phyloP scores from a whole-genome alignment of 345 rosid genomes.

The Boechera divaricarpa region DNA sequence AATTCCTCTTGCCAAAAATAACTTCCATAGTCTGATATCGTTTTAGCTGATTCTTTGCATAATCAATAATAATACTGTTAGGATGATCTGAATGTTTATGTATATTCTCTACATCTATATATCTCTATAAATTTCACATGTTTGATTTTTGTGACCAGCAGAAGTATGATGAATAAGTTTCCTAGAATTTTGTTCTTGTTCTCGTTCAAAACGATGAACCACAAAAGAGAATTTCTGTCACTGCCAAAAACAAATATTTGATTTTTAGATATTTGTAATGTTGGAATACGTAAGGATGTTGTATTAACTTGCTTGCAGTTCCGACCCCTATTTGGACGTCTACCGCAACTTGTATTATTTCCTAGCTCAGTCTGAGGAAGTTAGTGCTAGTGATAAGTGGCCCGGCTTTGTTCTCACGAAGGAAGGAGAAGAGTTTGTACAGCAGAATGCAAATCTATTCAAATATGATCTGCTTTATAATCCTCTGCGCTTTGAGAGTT shows the following conservation, averaged over 20 bases:
- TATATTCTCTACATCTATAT: not conserved
- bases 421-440: conserved; percentile 98
- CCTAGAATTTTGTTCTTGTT: conserved; percentile 10
- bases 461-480: conserved; percentile 89
- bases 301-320: conserved; percentile 62
- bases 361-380: conserved; percentile 90
- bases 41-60: conserved; percentile 29
- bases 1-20: conserved; percentile 19
- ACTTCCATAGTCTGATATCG: conserved; percentile 1
- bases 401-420: conserved; percentile 96
- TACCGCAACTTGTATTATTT: conserved; percentile 84
- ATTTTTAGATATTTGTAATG: conserved; percentile 13
- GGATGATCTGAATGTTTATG: conserved; percentile 15
- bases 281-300: conserved; percentile 35
- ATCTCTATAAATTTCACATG: conserved; percentile 22
- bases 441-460: conserved; percentile 85
- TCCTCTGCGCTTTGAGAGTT: conserved; percentile 91
- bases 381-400: conserved; percentile 96
- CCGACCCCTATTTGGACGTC: conserved; percentile 82
- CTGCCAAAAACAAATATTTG: conserved; percentile 25
- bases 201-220: conserved; percentile 29
- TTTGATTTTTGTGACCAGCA: conserved; percentile 28
- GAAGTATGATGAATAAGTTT: conserved; percentile 25
- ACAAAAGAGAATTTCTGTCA: conserved; percentile 19
- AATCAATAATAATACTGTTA: conserved; percentile 25